These are phyloP conservation scores for Phytophthora constricta DNA, from an alignment of 352 stramenopile species.

Conservation along the genomic window DNA sequence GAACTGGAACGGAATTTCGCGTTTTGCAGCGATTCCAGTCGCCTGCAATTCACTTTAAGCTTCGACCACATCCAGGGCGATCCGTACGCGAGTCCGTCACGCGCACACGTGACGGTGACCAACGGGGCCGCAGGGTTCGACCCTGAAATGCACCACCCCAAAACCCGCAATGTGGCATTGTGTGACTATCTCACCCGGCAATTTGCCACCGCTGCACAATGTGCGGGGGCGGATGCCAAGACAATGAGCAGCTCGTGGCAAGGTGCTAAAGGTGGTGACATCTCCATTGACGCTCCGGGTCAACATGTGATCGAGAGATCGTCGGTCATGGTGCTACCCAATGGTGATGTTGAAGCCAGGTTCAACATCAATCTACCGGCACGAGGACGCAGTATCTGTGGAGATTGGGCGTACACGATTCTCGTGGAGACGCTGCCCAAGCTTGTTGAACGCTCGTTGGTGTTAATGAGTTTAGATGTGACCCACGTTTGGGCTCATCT, in stretches of 20 bases:
- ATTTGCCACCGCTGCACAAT: slow-evolving; percentile 71
- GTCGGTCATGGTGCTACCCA: slow-evolving; percentile 79
- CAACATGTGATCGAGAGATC: slow-evolving; percentile 96
- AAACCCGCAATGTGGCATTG: slow-evolving; percentile 84
- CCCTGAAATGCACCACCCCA: slow-evolving; percentile 71
- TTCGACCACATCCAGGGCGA: slow-evolving; percentile 96
- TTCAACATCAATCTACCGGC: slow-evolving; percentile 97
- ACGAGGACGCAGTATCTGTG: slow-evolving; percentile 93
- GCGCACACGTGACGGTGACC: slow-evolving; percentile 90
- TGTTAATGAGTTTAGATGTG: slow-evolving; percentile 77
- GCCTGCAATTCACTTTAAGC: slow-evolving; percentile 79
- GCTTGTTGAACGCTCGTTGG: slow-evolving; percentile 83
- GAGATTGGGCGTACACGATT: slow-evolving; percentile 92
- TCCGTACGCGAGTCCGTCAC: slow-evolving; percentile 95
- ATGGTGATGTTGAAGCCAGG: slow-evolving; percentile 89
- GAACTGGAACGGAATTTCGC: slow-evolving; percentile 68
- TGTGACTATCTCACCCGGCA: slow-evolving; percentile 92
- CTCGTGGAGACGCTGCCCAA: slow-evolving; percentile 89
- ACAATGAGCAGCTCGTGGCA: slow-evolving; percentile 78
- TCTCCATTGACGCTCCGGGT: slow-evolving; percentile 92
- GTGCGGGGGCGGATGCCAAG: slow-evolving; percentile 70
- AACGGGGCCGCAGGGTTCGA: slow-evolving; percentile 82
- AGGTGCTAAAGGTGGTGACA: slow-evolving; percentile 93
- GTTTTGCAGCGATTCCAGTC: slow-evolving; percentile 26
- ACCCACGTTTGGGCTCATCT: slow-evolving; percentile 86